Base-by-base conservation (phyloP, 108 stramenopile species). In the Stephanodiscus minutulus region DNA sequence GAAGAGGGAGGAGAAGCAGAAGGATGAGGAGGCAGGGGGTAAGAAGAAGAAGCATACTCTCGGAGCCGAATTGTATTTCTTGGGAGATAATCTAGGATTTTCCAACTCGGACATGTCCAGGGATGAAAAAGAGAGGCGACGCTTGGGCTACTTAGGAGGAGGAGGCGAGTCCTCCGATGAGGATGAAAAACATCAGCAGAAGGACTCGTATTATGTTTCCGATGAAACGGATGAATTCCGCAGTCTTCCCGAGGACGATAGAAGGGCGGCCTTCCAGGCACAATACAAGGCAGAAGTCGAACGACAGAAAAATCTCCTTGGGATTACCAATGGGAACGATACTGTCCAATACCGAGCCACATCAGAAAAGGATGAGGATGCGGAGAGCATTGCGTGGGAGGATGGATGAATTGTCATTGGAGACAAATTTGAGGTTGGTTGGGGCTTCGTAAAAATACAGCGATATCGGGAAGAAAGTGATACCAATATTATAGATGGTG, bases 41-140 rank as follows among this genome's bases (percentile, higher is more conserved):
- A 24, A 61, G 52, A 66, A 84, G 80, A 52, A 68, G 52, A 46
- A 55, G 58, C 72, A 73, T 64, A 1, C 20, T 39, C 73, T 31
- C 1, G 64, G 37, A 3, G 58, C 64, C 44, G 76, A 76, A 41
- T 66, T 83, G 7, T 58, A 74, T 13, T 96, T 92, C 80, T 76
- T 95, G 27, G 63, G 72, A 17, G 82, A 95, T 63, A 95, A 91
- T 62, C 89, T 95, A 67, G 91, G 90, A 3, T 49, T 87, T 43
- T 36, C 55, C 35, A 55, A 53, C 20, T 27, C 55, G 25, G 41
- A 29, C 8, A 25, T 72, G 7, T 50, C 74, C 24, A 70, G 61
- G 70, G 87, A 79, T 53, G 84, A 84, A 82, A 87, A 66, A 53
- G 76, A 77, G 57, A 77, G 70, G 41, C 60, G 58, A 5, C 66